Conservation (phyloP, 2,329 filamentous ascomycete genomes). For the Claviceps quebecensis region DNA sequence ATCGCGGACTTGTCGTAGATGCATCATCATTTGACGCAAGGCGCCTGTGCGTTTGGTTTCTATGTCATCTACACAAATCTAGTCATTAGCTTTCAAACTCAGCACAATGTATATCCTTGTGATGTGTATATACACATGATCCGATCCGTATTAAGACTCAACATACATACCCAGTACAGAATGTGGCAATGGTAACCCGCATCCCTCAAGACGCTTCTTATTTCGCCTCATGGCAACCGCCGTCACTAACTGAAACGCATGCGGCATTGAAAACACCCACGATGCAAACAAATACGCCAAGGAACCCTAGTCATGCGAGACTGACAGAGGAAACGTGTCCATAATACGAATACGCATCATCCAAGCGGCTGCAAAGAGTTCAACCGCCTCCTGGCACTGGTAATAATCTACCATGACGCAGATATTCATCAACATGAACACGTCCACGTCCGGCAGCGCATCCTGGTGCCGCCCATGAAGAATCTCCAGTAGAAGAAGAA, state of each 20-base stretch:
- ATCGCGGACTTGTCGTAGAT: background rate
- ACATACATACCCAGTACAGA: background rate
- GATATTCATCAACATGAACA: conserved; percentile 28
- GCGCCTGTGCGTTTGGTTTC: background rate
- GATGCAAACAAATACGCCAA: background rate
- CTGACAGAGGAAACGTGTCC: background rate
- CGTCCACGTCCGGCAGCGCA: conserved; percentile 13
- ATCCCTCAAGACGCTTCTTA: too few species aligned
- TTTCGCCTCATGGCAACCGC: too few species aligned
- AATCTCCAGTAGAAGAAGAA: conserved; percentile 1
- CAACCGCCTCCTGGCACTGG: conserved; percentile 25
- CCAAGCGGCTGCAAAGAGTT: conserved; percentile 16
- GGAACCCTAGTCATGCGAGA: background rate
- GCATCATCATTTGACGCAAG: rapidly evolving
- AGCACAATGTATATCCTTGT: background rate
- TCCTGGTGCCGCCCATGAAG: background rate
- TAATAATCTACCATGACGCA: conserved; percentile 29
- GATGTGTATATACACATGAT: background rate
- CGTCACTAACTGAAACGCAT: too few species aligned
- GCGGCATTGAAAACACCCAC: background rate
- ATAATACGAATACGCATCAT: background rate
- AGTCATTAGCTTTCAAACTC: background rate
- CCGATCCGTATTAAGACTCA: too few species aligned
- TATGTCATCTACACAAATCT: background rate
- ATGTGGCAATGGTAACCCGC: too few species aligned